Evolutionary conservation across 495 filamentous ascomycete genomes (phyloP), one percentile per base, ranked within the genome.

Genomic region (Penicillium parvum): DNA sequence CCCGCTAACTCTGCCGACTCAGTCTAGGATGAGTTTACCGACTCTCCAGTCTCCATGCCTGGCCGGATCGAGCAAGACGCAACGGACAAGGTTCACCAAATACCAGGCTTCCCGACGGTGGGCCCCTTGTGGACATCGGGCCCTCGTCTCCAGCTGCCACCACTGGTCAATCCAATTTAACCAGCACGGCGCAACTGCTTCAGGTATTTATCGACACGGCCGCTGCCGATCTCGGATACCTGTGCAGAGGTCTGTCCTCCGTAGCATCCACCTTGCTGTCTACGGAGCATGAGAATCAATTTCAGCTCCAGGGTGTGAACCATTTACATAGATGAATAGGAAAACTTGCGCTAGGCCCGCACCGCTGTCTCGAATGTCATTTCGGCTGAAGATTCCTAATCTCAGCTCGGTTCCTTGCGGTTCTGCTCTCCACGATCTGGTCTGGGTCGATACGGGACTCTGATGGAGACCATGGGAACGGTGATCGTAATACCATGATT

Each of bases 321-420:
- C n/a, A n/a, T n/a, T n/a, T n/a, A n/a, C n/a, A n/a, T n/a, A n/a
- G n/a, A n/a, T n/a, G n/a, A n/a, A n/a, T n/a, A n/a, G n/a, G n/a
- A 11, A 32, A 9, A 12, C 12, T 37, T 27, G 44, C 45, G 39
- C 36, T 21, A 45, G 52, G 30, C 47, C 45, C 50, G 35, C n/a
- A n/a, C n/a, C n/a, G 34, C 26, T 19, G 33, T 26, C 42, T 26
- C 42, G 32, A 34, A 40, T 48, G 46, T 49, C 53, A 57, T 51
- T 56, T 63, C 63, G 63, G 63, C 52, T 63, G 60, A 57, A 61
- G 57, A 60, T 57, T 65, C 59, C 61, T 61, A 43, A 65, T 56
- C 50, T 37, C 46, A 51, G 44, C 43, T 45, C 45, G 38, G 45
- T 38, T 52, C 40, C 39, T 45, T 11, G n/a, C 9, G 34, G 17